Evolutionary conservation across 176 grass and related monocot species (phyloP).

Genomic region (Metroxylon sagu): DNA sequence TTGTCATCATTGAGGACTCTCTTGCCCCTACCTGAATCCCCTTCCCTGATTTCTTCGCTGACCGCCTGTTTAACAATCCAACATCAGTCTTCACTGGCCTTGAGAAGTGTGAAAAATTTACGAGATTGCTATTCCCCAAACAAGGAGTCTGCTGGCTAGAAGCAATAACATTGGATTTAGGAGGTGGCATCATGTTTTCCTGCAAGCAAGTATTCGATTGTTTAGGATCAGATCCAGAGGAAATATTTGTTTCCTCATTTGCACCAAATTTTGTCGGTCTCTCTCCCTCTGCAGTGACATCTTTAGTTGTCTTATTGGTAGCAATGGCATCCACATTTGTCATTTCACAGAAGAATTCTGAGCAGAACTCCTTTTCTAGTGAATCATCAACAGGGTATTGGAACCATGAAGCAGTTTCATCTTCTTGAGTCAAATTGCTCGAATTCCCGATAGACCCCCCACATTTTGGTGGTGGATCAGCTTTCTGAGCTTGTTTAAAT

Average conservation of each 20-base stretch:
- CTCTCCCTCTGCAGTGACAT: background rate
- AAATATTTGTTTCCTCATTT: background rate
- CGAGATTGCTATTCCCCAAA: constrained; percentile 14
- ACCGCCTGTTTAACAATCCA: background rate
- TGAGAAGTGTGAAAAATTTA: constrained; percentile 27
- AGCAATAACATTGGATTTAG: constrained; percentile 29
- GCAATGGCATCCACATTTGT: background rate
- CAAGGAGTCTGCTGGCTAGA: constrained; percentile 38
- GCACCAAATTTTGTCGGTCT: constrained; percentile 6
- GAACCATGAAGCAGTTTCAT: constrained; percentile 40
- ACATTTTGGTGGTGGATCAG: background rate
- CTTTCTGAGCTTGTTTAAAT: constrained; percentile 18
- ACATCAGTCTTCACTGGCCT: background rate
- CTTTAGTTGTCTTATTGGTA: background rate
- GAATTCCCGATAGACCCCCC: constrained; percentile 2
- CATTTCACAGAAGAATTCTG: constrained; percentile 53
- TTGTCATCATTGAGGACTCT: constrained; percentile 50
- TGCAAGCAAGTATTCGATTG: background rate
- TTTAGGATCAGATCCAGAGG: background rate
- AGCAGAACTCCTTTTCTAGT: constrained; percentile 56
- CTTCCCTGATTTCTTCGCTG: background rate
- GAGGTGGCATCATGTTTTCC: constrained; percentile 60
- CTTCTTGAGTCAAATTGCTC: constrained; percentile 38
- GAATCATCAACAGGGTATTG: constrained; percentile 49
- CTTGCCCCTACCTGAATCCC: constrained; percentile 20